Base-by-base conservation (phyloP, 2,329 filamentous ascomycete species). In the Daldinia eschscholtzii region DNA sequence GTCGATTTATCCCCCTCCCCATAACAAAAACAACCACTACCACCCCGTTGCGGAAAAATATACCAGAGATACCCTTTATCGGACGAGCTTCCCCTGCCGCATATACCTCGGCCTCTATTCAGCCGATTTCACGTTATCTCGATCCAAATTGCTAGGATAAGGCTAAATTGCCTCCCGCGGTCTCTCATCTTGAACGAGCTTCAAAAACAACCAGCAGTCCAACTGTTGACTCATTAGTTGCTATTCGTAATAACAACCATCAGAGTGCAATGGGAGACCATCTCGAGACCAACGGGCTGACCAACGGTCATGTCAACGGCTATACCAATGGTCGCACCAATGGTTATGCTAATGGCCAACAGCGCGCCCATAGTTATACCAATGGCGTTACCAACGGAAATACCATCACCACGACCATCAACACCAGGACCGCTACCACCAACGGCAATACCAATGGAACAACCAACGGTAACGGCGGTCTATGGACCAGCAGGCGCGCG, bases 131-230 rank as follows among this genome's bases (percentile, higher is more conserved):
- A 57, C 50, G 52, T 44, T 23, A 55, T 15, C 71, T 58, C 15
- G 55, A 68, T 52, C 50, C 59, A 41, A 61, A 26, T 57, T 70
- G 73, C 70, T 76, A 76, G 73, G 70, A 76, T 73, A 72, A 60
- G 67, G 72, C 65, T 70, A 70, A 67, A 71, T 75, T 75, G 70
- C 70, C 68, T 75, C 73, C 63, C 59, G 68, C 66, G 55, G 56
- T 61, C 53, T 66, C 61, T 57, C 64, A 52, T 18, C 62, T 57
- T 28, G 39, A 33, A 41, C 39, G 59, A 67, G 26, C 70, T 46
- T 53, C 64, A 50, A 37, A 42, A 50, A 23, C 39, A 61, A 68
- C 41, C 37, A 59, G 50, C 65, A 20, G n/a, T 65, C 57, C n/a
- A 44, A 28, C 44, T 15, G 39, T 57, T 56, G 18, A 46, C 20